These are phyloP conservation scores for Zarea fungicola DNA, from an alignment of 2,329 filamentous ascomycete species.

Conservation along the genomic window DNA sequence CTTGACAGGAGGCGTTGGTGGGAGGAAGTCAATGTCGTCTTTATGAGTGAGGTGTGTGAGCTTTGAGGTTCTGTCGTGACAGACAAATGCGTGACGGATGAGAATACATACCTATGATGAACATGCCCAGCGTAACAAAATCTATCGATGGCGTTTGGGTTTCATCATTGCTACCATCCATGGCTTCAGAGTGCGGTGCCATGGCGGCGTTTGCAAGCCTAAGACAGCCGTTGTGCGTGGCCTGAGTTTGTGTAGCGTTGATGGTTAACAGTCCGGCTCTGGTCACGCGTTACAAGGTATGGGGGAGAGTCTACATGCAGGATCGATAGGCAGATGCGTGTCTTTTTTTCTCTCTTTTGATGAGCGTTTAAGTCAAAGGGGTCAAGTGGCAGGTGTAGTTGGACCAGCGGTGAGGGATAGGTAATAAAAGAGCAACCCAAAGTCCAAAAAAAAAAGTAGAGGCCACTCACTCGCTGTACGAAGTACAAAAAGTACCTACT, in stretches of 20 bases:
- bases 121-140: conserved; percentile 68
- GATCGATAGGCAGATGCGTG: neutral
- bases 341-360: too few species aligned
- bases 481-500: too few species aligned
- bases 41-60: conserved; percentile 17
- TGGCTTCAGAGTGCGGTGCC: conserved; percentile 5
- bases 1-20: conserved; percentile 61
- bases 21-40: conserved; percentile 89
- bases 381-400: too few species aligned
- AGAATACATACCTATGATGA: conserved; percentile 58
- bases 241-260: neutral
- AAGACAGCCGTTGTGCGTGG: neutral
- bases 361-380: too few species aligned
- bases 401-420: too few species aligned
- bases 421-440: too few species aligned
- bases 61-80: neutral
- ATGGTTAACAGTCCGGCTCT: neutral
- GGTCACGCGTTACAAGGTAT: neutral
- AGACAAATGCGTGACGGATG: neutral
- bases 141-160: conserved; percentile 38
- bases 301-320: neutral
- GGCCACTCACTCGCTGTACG: too few species aligned
- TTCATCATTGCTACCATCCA: neutral
- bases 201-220: conserved; percentile 3
- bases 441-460: too few species aligned